Percentiles rank a stretch among this genome's conserved stretches.
These are phyloP conservation scores for Pistacia atlantica DNA, from an alignment of 345 rosid species.

Conservation along the genomic window DNA sequence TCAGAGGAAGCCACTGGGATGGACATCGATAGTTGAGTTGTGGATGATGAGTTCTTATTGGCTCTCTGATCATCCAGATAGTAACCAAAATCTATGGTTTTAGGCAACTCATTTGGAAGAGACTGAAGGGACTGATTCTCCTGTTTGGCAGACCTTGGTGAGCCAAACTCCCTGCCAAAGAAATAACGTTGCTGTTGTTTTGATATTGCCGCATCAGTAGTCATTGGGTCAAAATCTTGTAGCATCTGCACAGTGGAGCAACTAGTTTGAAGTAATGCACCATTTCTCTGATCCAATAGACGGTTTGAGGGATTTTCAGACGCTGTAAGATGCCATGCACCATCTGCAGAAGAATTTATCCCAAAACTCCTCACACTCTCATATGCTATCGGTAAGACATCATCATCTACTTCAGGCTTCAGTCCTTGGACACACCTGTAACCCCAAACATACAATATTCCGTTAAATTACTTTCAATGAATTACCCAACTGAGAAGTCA, in stretches of 20 bases:
- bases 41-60: conserved; percentile 10
- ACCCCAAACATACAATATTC: neutral
- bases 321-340: conserved; percentile 15
- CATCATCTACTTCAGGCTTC: conserved; percentile 23
- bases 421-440: conserved; percentile 22
- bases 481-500: neutral
- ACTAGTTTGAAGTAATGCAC: conserved; percentile 15
- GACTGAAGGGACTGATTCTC: conserved; percentile 29
- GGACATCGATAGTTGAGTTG: conserved; percentile 32
- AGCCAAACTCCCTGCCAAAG: conserved; percentile 28
- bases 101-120: conserved; percentile 29
- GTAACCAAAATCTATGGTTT: conserved; percentile 24
- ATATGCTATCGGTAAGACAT: conserved; percentile 5
- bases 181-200: conserved; percentile 29
- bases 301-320: conserved; percentile 12
- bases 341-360: conserved; percentile 9
- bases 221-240: conserved; percentile 22
- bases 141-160: conserved; percentile 17
- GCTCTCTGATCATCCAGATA: conserved; percentile 17
- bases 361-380: conserved; percentile 8
- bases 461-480: neutral
- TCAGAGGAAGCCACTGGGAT: conserved; percentile 27
- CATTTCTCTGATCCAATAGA: conserved; percentile 19
- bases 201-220: conserved; percentile 13
- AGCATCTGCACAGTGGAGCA: conserved; percentile 9